A percentile compares a stretch with the other conserved stretches of the same genome.
Evolutionary conservation across 2,329 filamentous ascomycete genomes (phyloP).

Genomic region (Pleomassaria siparia): DNA sequence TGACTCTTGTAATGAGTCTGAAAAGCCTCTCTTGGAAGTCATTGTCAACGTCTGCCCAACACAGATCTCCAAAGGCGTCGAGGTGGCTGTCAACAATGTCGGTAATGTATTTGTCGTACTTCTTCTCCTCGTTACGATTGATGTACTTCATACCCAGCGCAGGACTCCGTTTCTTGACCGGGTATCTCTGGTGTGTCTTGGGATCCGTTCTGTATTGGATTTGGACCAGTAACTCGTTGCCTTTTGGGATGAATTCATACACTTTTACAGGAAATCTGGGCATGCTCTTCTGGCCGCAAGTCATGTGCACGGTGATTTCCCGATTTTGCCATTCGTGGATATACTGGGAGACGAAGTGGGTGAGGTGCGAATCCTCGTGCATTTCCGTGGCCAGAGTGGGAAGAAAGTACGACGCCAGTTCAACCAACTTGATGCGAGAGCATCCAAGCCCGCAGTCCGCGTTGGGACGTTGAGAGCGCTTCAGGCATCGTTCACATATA

Average conservation of each 20-base stretch:
- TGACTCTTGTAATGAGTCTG: constrained; percentile 43
- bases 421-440: constrained; percentile 49
- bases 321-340: constrained; percentile 40
- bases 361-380: constrained; percentile 47
- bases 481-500: constrained; percentile 43
- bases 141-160: constrained; percentile 50
- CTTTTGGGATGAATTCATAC: constrained; percentile 50
- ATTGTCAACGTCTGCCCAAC: constrained; percentile 49
- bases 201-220: constrained; percentile 47
- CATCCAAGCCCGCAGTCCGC: constrained; percentile 48
- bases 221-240: constrained; percentile 43
- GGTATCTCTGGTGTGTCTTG: constrained; percentile 32
- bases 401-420: constrained; percentile 48
- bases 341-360: constrained; percentile 42
- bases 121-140: constrained; percentile 47
- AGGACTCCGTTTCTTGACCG: constrained; percentile 45
- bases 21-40: constrained; percentile 48
- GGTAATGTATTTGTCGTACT: constrained; percentile 49
- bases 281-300: constrained; percentile 44
- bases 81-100: constrained; percentile 46
- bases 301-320: constrained; percentile 47
- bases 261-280: constrained; percentile 49
- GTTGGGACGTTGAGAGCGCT: constrained; percentile 42
- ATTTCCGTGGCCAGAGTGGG: constrained; percentile 45
- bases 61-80: constrained; percentile 45